Evolutionary conservation across 306 rosid genomes (phyloP).

Genomic region (Prunus kanzakura): DNA sequence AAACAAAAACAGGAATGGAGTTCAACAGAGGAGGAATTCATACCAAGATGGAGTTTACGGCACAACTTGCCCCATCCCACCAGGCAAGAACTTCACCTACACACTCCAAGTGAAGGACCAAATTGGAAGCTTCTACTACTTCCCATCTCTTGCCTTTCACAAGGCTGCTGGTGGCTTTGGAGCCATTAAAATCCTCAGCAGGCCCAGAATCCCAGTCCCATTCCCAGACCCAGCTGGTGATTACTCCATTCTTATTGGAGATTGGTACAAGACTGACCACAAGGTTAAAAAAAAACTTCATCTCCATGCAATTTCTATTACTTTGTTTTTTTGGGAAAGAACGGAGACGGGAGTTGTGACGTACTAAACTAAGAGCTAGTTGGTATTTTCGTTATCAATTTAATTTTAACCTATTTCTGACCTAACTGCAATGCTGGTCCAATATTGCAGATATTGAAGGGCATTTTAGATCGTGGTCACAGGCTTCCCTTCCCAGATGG

Average conservation of each 20-base stretch:
- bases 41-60: slow-evolving; percentile 82
- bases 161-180: slow-evolving; percentile 97
- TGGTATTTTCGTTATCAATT: background rate
- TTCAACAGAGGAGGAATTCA: slow-evolving; percentile 86
- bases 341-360: no score
- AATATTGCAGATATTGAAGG: slow-evolving; percentile 49
- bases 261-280: slow-evolving; percentile 73
- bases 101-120: slow-evolving; percentile 86
- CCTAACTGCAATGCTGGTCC: background rate
- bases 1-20: slow-evolving; percentile 59
- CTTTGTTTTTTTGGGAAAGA: no score
- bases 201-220: slow-evolving; percentile 89
- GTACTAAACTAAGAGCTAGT: background rate
- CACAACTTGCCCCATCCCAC: slow-evolving; percentile 87
- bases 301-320: no score
- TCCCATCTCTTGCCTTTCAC: slow-evolving; percentile 81
- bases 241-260: slow-evolving; percentile 72
- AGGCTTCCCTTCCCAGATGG: slow-evolving; percentile 69
- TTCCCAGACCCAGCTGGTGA: slow-evolving; percentile 82
- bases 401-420: background rate
- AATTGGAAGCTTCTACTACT: slow-evolving; percentile 82
- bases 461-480: slow-evolving; percentile 65
- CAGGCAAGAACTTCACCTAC: slow-evolving; percentile 90
- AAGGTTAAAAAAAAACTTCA: slow-evolving; percentile 25
- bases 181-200: slow-evolving; percentile 65